Evolutionary conservation across 2,329 filamentous ascomycete genomes (phyloP).

Genomic region (Penicillium sp.): DNA sequence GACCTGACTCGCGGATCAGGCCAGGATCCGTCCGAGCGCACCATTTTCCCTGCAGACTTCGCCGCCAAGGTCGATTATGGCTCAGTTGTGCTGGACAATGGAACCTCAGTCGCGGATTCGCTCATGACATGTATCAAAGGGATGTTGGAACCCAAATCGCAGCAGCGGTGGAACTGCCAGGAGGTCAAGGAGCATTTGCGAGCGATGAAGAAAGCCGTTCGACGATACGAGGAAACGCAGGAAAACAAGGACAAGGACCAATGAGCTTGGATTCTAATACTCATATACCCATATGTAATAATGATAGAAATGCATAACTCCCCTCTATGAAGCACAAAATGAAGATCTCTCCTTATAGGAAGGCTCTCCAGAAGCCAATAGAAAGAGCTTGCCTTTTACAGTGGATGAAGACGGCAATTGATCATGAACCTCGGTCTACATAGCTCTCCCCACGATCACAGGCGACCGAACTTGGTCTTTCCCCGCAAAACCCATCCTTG

Average conservation of each 20-base stretch:
- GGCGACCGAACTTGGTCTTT: conserved; percentile 9
- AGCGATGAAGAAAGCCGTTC: conserved; percentile 23
- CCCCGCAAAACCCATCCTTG: conserved; percentile 8
- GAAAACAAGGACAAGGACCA: not conserved
- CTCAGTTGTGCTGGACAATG: conserved; percentile 23
- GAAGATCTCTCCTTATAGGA: not conserved
- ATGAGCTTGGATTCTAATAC: not conserved
- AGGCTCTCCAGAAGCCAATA: too few relatives aligned
- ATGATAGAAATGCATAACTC: conserved; percentile 13
- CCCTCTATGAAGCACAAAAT: not conserved
- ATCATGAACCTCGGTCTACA: conserved; percentile 14
- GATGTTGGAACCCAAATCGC: conserved; percentile 42
- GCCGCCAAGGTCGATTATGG: conserved; percentile 37
- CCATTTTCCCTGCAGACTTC: conserved; percentile 40
- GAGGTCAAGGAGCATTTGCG: conserved; percentile 37
- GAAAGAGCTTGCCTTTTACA: too few relatives aligned
- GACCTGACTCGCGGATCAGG: conserved; percentile 35
- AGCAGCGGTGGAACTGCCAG: conserved; percentile 38
- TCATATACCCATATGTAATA: conserved; percentile 16
- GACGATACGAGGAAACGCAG: conserved; percentile 11
- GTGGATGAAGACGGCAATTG: too few relatives aligned
- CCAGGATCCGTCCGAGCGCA: conserved; percentile 10
- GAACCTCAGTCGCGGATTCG: conserved; percentile 30
- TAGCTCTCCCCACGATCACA: conserved; percentile 11
- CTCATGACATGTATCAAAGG: conserved; percentile 40